Conservation (phyloP, 495 filamentous ascomycete species). For the Penicillium longicatenatum region DNA sequence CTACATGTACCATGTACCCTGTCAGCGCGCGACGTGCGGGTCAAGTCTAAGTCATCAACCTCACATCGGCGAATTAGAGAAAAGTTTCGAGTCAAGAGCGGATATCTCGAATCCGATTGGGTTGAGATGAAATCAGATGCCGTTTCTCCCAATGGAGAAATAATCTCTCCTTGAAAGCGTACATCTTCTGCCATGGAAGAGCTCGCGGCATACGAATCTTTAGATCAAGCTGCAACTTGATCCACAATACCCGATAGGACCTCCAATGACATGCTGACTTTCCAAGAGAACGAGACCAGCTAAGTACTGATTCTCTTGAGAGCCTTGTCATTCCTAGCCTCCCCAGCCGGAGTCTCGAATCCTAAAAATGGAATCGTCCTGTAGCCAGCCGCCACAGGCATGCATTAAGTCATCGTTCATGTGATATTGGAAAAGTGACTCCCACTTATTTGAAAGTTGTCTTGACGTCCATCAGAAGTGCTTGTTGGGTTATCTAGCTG, state of each 20-base stretch:
- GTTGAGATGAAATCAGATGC: neutral
- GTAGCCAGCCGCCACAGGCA: neutral
- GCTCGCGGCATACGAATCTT: neutral
- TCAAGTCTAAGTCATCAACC: neutral
- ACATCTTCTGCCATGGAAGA: neutral
- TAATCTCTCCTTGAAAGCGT: neutral
- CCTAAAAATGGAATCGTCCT: neutral
- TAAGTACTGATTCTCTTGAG: neutral
- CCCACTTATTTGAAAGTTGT: neutral
- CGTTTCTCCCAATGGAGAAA: neutral
- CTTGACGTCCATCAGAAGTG: neutral
- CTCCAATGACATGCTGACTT: neutral
- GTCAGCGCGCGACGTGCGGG: no score
- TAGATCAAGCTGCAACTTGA: neutral
- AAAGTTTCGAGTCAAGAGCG: neutral
- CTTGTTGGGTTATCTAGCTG: neutral
- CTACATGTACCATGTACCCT: neutral
- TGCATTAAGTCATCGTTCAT: neutral
- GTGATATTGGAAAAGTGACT: neutral
- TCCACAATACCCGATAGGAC: neutral
- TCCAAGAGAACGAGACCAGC: slow-evolving; percentile 1
- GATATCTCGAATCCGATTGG: neutral
- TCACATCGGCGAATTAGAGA: neutral
- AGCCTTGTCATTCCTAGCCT: neutral
- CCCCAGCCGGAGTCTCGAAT: no score